Evolutionary conservation across 2,329 filamentous ascomycete genomes (phyloP).

Genomic region (Teratosphaeria destructans): DNA sequence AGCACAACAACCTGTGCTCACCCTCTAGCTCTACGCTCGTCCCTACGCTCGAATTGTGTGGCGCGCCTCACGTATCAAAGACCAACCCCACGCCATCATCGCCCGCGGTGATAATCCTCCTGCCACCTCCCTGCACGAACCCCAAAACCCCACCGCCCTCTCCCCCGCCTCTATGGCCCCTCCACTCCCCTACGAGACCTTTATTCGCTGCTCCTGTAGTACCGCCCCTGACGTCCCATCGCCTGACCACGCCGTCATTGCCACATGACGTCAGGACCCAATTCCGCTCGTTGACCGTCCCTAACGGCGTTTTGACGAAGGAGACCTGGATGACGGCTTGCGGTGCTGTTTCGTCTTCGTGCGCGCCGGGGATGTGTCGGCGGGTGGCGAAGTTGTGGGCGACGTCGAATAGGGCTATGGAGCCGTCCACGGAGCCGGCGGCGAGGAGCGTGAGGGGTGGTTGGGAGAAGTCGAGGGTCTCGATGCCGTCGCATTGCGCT

Average conservation of each 20-base stretch:
- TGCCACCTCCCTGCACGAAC: constrained; percentile 72
- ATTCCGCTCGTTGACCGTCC: constrained; percentile 21
- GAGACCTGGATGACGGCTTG: constrained; percentile 80
- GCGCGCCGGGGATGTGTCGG: constrained; percentile 68
- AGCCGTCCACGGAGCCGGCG: constrained; percentile 53
- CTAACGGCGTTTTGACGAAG: constrained; percentile 51
- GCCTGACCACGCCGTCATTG: constrained; percentile 79
- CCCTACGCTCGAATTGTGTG: too few relatives aligned
- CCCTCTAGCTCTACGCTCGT: too few relatives aligned
- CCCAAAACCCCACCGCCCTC: constrained; percentile 82
- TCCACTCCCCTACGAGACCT: constrained; percentile 78
- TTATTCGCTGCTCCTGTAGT: constrained; percentile 56
- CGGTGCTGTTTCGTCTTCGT: constrained; percentile 55
- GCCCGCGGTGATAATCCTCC: constrained; percentile 75
- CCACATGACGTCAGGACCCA: constrained; percentile 80
- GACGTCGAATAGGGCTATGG: constrained; percentile 77
- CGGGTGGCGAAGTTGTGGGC: constrained; percentile 79
- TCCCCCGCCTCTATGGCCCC: constrained; percentile 72
- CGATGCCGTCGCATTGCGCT: constrained; percentile 67
- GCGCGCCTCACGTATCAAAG: constrained; percentile 31
- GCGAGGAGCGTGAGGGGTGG: constrained; percentile 51
- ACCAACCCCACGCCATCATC: constrained; percentile 68
- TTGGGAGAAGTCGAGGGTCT: constrained; percentile 60
- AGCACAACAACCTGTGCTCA: too few relatives aligned
- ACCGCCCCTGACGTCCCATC: constrained; percentile 73